These are phyloP conservation scores for Cephalotrichum gorgonifer DNA, from an alignment of 2,329 filamentous ascomycete genomes.

Conservation along the genomic window DNA sequence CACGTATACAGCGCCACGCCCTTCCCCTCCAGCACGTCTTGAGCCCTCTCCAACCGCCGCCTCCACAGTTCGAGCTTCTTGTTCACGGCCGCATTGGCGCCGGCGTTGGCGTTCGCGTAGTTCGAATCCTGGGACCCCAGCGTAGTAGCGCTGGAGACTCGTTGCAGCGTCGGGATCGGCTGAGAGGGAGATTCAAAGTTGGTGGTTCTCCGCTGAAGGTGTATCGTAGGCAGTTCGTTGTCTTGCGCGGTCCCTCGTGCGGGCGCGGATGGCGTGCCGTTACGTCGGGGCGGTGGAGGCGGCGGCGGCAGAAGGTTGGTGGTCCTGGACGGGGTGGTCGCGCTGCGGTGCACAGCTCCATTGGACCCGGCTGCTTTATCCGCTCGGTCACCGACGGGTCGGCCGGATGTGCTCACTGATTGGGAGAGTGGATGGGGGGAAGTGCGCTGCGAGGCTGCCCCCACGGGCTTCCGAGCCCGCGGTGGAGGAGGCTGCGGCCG, in stretches of 20 bases:
- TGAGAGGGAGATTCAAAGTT: neutral
- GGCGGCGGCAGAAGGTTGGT: constrained; percentile 21
- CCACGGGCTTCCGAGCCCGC: constrained; percentile 21
- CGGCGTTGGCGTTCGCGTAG: too few species aligned
- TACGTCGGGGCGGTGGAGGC: constrained; percentile 36
- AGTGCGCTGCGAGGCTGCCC: constrained; percentile 10
- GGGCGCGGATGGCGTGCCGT: constrained; percentile 24
- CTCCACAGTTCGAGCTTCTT: constrained; percentile 68
- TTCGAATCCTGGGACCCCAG: neutral
- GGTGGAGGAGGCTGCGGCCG: constrained; percentile 20
- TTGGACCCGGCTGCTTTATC: neutral
- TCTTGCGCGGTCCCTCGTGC: neutral
- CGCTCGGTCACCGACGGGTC: constrained; percentile 15
- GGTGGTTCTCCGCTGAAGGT: neutral
- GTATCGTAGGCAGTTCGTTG: neutral
- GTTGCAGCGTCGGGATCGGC: constrained; percentile 3
- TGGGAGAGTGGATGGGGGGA: constrained; percentile 27
- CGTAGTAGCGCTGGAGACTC: neutral
- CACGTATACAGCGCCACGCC: constrained; percentile 64
- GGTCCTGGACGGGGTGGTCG: neutral
- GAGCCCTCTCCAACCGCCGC: constrained; percentile 45
- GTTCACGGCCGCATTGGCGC: constrained; percentile 26
- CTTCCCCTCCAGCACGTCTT: constrained; percentile 41
- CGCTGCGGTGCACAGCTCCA: neutral
- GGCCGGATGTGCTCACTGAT: constrained; percentile 28